Evolutionary conservation across 495 filamentous ascomycete species (phyloP), one percentile per base, ranked within the genome.

Genomic region (Penicillium roqueforti): DNA sequence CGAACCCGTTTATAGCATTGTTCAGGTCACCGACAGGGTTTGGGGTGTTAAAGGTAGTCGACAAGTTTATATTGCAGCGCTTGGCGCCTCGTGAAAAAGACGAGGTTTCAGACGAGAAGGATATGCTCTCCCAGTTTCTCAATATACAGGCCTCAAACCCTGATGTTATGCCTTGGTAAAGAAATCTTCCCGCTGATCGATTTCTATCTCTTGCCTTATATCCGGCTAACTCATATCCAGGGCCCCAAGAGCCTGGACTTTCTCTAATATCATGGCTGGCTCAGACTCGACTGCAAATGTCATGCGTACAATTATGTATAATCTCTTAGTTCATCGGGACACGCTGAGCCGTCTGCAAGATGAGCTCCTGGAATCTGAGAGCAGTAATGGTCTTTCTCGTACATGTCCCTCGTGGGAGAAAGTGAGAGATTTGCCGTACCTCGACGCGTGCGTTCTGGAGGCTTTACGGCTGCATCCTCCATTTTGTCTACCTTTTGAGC

Each of bases 401-500:
- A 65, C 61, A 2, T 53, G 54, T 9, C 59, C 60, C 4, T 25
- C 52, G n/a, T 75, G 60, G 63, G 67, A 69, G 14, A 64, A 75
- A 49, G 54, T 62, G 7, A 52, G 58, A 32, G 34, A 58, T 6
- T 57, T 75, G 4, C 67, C 75, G 1, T 76, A 74, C 54, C 67
- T 77, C 0, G 60, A 72, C 39, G 75, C 74, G 0, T 61, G 59
- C 55, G 72, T 87, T 38, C 83, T 81, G 54, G 85, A 87, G 62
- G 76, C 78, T 2, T 78, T 85, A 63, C 77, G 84, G 20, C 61
- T 75, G 13, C 71, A 76, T 50, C 75, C 75, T 4, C 67, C 71
- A 4, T 67, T 78, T 39, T 52, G 54, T 4, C 58, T 71, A 1
- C 70, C 68, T 4, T 59, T 76, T 44, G 74, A 76, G 54, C 63